Evolutionary conservation across 1,284 basidiomycete species (phyloP).

Genomic region (Filobasidium uniguttulatum): DNA sequence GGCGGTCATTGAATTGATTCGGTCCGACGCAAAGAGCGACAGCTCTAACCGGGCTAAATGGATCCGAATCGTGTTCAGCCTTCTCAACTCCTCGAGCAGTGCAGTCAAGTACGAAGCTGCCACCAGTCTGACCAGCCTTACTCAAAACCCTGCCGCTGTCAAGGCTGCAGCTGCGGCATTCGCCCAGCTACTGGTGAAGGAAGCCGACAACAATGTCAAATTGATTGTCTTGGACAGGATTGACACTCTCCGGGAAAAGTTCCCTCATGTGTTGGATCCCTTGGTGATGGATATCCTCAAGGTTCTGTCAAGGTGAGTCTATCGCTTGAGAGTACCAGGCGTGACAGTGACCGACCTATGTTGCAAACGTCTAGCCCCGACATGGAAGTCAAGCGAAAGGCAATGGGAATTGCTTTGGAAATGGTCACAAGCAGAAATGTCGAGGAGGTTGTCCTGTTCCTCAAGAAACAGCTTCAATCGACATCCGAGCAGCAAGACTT

Average conservation of each 20-base stretch:
- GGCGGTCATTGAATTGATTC: constrained; percentile 86
- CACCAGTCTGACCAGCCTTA: constrained; percentile 83
- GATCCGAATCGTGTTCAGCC: constrained; percentile 86
- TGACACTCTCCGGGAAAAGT: constrained; percentile 66
- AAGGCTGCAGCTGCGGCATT: constrained; percentile 88
- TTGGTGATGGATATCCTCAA: constrained; percentile 95
- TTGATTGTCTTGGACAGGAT: constrained; percentile 93
- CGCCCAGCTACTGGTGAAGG: constrained; percentile 81
- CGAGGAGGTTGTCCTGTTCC: constrained; percentile 90
- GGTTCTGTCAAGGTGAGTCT: constrained; percentile 57
- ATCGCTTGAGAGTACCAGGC: not conserved
- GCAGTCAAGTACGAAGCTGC: constrained; percentile 98
- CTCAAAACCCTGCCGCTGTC: constrained; percentile 88
- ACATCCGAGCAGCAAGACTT: constrained; percentile 61
- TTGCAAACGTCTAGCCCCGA: constrained; percentile 52
- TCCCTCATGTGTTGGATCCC: constrained; percentile 80
- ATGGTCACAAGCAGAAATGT: constrained; percentile 93
- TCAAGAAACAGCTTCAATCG: constrained; percentile 94
- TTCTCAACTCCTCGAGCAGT: constrained; percentile 80
- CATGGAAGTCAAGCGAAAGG: constrained; percentile 92
- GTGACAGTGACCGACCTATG: not conserved
- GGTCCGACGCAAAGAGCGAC: constrained; percentile 78
- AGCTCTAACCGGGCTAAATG: constrained; percentile 72
- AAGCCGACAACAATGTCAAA: constrained; percentile 99
- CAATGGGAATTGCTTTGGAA: constrained; percentile 74